These are phyloP conservation scores for Sporothrix inflata DNA, from an alignment of 2,329 filamentous ascomycete genomes.

Conservation along the genomic window DNA sequence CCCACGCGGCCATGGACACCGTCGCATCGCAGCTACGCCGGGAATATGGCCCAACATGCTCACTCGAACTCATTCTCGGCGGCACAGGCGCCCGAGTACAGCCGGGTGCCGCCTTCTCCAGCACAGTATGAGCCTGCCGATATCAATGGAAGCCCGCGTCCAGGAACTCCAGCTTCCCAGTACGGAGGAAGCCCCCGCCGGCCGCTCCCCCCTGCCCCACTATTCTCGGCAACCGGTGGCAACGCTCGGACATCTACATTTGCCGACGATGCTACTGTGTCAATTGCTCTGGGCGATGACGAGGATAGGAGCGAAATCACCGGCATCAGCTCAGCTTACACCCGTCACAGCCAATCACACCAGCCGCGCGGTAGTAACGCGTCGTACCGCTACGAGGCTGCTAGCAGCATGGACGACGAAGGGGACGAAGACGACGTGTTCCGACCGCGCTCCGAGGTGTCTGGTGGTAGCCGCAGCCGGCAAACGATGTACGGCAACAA, in stretches of 20 bases:
- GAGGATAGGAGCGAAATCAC: constrained; percentile 71
- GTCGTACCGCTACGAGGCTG: constrained; percentile 33
- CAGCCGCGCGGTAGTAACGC: constrained; percentile 19
- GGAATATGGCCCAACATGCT: constrained; percentile 38
- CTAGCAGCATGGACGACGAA: constrained; percentile 29
- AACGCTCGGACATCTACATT: constrained; percentile 54
- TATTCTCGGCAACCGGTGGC: constrained; percentile 63
- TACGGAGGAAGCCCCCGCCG: constrained; percentile 87
- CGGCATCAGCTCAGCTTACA: constrained; percentile 43
- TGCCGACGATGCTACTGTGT: constrained; percentile 69
- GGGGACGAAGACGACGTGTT: constrained; percentile 70
- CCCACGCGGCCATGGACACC: constrained; percentile 64
- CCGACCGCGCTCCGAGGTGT: constrained; percentile 55
- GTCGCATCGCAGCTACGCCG: constrained; percentile 41
- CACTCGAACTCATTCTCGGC: constrained; percentile 22
- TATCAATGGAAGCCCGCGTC: constrained; percentile 84
- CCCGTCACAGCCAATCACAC: constrained; percentile 8
- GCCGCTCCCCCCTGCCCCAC: constrained; percentile 83
- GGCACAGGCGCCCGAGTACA: constrained; percentile 60
- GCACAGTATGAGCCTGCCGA: constrained; percentile 83
- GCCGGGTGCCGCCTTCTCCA: constrained; percentile 65
- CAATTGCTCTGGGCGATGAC: constrained; percentile 62
- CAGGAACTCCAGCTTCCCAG: constrained; percentile 84
- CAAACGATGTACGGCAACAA: constrained; percentile 48
- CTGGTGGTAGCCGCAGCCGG: constrained; percentile 39